These are phyloP conservation scores for Theobroma grandiflorum DNA, from an alignment of 441 rosid species.

Conservation along the genomic window DNA sequence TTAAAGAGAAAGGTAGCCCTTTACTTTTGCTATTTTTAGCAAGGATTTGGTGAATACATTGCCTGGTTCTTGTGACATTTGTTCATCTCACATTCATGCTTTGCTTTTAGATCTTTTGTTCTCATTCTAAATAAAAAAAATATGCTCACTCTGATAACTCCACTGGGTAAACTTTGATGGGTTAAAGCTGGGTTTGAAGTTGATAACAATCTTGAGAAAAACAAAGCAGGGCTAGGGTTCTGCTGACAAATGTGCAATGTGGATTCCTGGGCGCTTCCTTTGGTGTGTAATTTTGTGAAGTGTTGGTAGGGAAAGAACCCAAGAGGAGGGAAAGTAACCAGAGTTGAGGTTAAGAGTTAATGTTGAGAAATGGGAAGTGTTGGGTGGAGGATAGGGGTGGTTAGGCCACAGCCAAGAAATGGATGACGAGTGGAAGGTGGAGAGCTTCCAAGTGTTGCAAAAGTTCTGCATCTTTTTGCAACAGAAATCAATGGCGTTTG, in stretches of 20 bases:
- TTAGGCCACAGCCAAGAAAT: conserved; percentile 48
- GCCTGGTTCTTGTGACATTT: conserved; percentile 59
- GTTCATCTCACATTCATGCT: conserved; percentile 59
- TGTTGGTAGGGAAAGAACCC: not conserved
- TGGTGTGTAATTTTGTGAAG: not conserved
- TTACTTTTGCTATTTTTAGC: conserved; percentile 60
- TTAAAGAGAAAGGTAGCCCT: conserved; percentile 41
- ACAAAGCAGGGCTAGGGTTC: conserved; percentile 40
- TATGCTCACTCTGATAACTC: not conserved
- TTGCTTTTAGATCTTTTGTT: conserved; percentile 34
- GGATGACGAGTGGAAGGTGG: conserved; percentile 68
- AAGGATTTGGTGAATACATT: conserved; percentile 36
- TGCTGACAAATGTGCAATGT: conserved; percentile 46
- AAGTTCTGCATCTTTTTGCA: conserved; percentile 62
- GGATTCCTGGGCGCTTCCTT: conserved; percentile 39
- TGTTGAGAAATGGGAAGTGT: conserved; percentile 34
- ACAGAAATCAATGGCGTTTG: conserved; percentile 76
- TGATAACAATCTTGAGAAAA: not conserved
- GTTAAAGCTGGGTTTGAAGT: conserved; percentile 30
- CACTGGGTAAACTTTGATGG: conserved; percentile 32
- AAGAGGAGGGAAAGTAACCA: conserved; percentile 34
- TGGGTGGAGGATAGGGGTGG: conserved; percentile 32
- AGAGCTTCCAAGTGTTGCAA: conserved; percentile 73
- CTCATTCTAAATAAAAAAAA: conserved; percentile 21
- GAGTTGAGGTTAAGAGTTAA: conserved; percentile 42